Evolutionary conservation across 768 basidiomycete genomes (phyloP), one percentile per base, ranked within the genome.

Genomic region (Pleurotus djamor): DNA sequence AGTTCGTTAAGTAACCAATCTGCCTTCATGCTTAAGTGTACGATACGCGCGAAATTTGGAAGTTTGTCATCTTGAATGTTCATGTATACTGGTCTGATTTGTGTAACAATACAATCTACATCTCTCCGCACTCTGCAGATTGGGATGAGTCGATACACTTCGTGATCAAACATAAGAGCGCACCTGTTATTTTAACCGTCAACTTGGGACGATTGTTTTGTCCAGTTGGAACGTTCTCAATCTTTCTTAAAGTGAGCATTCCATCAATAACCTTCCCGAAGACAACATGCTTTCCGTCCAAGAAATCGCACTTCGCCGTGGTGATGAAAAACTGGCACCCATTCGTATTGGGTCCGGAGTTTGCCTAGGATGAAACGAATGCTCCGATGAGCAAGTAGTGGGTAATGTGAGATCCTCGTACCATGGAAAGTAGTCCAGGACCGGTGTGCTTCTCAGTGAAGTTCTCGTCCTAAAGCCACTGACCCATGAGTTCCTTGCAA

Each of bases 301-400:
- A 83, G 74, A 98, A 98, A 62, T 96, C 93, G 63, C 96, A 96
- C 65, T 92, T 90, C 7, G 87, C 92, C 1, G 93, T 95, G 0
- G 97, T 99, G 69, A 99, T 88, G 80, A 99, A 99, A 79, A 98
- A 99, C 85, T 94, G 94, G 71, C 93, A 96, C 2, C 96, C 96
- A 63, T 98, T 98, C 12, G 94, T 96, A 67, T 93, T 89, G 2
- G 91, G 84, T 4, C 96, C 96, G 0, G 96, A 97, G 74, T 98
- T 98, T 0, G 96, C 96, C 94, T 96, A 65, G 2, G 5, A 14
- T n/a, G 50, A 61, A 34, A 52, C 50, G 47, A 36, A 33, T 14
- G 33, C 21, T 36, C 45, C 52, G 48, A 48, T 17, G 9, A 14
- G 32, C 44, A 17, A 1, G 7, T 21, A 35, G 49, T 14, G 55